Conservation (phyloP, 148 eudicot species). For the Chenopodium formosanum region DNA sequence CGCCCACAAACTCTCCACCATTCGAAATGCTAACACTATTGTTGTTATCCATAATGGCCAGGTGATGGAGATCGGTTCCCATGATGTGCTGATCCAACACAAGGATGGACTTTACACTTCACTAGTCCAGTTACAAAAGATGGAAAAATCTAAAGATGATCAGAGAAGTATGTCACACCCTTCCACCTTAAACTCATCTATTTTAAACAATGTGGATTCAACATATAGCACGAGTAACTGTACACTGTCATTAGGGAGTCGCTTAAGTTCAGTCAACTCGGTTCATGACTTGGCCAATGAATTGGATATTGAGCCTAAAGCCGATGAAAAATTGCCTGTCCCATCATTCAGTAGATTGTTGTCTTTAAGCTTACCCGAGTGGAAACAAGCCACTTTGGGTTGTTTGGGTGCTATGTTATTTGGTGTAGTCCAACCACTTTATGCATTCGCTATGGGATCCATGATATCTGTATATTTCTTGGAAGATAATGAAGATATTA, state of each 20-base stretch:
- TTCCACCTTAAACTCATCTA: conserved; percentile 18
- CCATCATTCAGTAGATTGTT: conserved; percentile 69
- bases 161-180: neutral
- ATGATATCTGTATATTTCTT: conserved; percentile 70
- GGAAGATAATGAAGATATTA: conserved; percentile 47
- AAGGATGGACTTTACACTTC: conserved; percentile 45
- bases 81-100: conserved; percentile 45
- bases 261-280: too few relatives aligned
- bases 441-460: conserved; percentile 72
- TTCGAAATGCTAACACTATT: conserved; percentile 63
- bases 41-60: conserved; percentile 58
- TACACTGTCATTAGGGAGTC: too few relatives aligned
- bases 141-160: conserved; percentile 22
- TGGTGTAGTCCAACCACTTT: conserved; percentile 74
- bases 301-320: neutral
- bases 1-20: conserved; percentile 81
- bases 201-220: conserved; percentile 28
- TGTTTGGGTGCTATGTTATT: conserved; percentile 53
- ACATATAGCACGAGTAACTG: too few relatives aligned
- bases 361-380: conserved; percentile 69
- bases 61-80: conserved; percentile 54
- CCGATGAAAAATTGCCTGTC: conserved; percentile 4
- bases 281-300: too few relatives aligned
- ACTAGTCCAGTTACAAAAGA: conserved; percentile 51
- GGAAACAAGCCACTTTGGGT: conserved; percentile 67